phyloP scores from a whole-genome alignment of 1,139 yeast genomes.

The Entelexis paramagnoliae region DNA sequence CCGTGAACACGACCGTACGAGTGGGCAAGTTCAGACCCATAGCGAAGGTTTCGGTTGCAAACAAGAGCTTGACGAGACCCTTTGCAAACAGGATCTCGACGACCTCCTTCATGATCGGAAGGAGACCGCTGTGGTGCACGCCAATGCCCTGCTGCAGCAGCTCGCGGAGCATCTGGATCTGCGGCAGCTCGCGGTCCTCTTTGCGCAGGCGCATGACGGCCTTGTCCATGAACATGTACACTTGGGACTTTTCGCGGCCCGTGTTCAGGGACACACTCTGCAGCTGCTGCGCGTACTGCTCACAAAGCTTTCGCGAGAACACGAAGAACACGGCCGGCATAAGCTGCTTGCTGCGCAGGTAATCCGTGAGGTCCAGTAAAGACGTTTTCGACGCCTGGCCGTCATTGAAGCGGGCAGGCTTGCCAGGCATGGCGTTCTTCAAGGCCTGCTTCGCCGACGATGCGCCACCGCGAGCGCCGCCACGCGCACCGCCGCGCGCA shows the following conservation, averaged over 20 bases:
- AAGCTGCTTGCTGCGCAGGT: slow-evolving; percentile 52
- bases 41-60: slow-evolving; percentile 97
- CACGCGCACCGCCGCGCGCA: slow-evolving; percentile 32
- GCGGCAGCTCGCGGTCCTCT: slow-evolving; percentile 90
- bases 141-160: slow-evolving; percentile 86
- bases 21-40: slow-evolving; percentile 98
- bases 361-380: slow-evolving; percentile 51
- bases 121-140: slow-evolving; percentile 91
- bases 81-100: slow-evolving; percentile 86
- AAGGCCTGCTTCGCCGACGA: slow-evolving; percentile 20
- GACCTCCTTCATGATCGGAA: slow-evolving; percentile 91
- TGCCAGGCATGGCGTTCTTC: slow-evolving; percentile 26
- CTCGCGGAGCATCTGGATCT: slow-evolving; percentile 70
- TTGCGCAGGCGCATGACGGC: slow-evolving; percentile 79
- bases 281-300: slow-evolving; percentile 77
- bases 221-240: slow-evolving; percentile 83
- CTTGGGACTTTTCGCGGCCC: slow-evolving; percentile 76
- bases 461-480: slow-evolving; percentile 35
- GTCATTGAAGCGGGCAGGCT: slow-evolving; percentile 33
- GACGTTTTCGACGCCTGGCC: slow-evolving; percentile 58
- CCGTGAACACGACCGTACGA: slow-evolving; percentile 86
- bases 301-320: slow-evolving; percentile 86
- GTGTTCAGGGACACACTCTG: slow-evolving; percentile 68
- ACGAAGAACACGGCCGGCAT: slow-evolving; percentile 90
- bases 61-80: slow-evolving; percentile 75